A percentile compares a stretch with the other conserved stretches of the same genome.
These are phyloP conservation scores for Lasiodiplodia citricola DNA, from an alignment of 2,329 filamentous ascomycete genomes.

Conservation along the genomic window DNA sequence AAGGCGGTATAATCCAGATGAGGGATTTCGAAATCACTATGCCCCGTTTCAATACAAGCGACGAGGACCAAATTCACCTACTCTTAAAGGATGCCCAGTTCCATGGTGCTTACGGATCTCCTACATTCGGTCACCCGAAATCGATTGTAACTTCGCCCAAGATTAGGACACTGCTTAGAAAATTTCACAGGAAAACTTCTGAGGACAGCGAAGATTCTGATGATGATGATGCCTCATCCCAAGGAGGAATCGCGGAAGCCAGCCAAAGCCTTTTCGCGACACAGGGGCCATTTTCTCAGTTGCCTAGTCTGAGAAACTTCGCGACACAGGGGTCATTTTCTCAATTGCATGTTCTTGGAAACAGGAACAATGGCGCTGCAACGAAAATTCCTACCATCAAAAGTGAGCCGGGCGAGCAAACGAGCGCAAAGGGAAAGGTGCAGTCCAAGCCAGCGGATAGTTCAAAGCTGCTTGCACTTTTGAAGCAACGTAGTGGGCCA, in stretches of 20 bases:
- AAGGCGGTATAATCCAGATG: slow-evolving; percentile 29
- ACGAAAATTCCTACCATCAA: background rate
- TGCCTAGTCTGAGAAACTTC: background rate
- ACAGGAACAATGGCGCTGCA: background rate
- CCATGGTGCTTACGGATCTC: background rate
- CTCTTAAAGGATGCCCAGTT: background rate
- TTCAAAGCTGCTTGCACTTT: background rate
- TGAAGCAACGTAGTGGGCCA: background rate
- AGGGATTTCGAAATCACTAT: slow-evolving; percentile 6
- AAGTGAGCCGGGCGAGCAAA: background rate
- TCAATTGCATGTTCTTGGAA: background rate
- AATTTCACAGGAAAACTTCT: background rate
- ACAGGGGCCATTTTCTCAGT: slow-evolving; percentile 3
- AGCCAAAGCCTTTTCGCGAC: slow-evolving; percentile 12
- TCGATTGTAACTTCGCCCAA: background rate
- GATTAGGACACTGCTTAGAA: background rate
- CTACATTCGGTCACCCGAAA: background rate
- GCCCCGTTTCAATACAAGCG: background rate
- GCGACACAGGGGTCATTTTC: slow-evolving; percentile 4
- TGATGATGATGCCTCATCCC: slow-evolving; percentile 1
- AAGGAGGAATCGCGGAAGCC: background rate
- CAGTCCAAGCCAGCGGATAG: background rate
- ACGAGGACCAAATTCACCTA: background rate
- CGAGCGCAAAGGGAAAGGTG: background rate
- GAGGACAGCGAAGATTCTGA: background rate